These are phyloP conservation scores for Naegleria gruberi DNA, from an alignment of 208 protist species.

Conservation along the genomic window DNA sequence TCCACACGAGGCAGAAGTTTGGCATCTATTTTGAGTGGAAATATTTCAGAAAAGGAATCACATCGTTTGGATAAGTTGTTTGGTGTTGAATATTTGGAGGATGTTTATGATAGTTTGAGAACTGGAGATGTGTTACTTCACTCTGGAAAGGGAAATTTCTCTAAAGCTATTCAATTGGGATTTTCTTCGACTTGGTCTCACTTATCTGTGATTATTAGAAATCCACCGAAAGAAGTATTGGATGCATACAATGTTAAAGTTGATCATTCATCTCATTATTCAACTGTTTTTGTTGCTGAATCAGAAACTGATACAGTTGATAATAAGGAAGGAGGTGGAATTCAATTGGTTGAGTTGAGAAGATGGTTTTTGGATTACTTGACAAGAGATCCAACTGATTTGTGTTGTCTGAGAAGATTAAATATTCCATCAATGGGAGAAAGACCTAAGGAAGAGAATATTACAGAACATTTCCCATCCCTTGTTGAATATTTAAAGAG, in stretches of 20 bases:
- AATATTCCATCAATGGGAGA: neutral
- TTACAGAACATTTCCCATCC: neutral
- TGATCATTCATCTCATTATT: neutral
- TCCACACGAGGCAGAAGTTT: neutral
- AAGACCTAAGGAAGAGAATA: neutral
- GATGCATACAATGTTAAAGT: neutral
- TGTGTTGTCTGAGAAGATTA: conserved; percentile 1
- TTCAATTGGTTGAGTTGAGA: conserved; percentile 1
- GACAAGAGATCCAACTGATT: neutral
- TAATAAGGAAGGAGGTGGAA: neutral
- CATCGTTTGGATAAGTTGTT: neutral
- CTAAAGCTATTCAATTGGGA: neutral
- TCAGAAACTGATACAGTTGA: neutral
- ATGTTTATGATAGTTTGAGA: neutral
- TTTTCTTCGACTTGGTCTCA: neutral
- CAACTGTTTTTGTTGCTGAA: neutral
- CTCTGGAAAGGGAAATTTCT: neutral
- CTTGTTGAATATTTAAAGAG: neutral
- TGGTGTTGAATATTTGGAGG: neutral
- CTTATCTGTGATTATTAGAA: neutral
- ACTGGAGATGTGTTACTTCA: neutral
- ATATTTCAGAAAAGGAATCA: neutral
- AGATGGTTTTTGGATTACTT: neutral
- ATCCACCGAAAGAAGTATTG: neutral
- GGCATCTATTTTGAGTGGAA: neutral